These are phyloP conservation scores for Fibroporia radiculosa DNA, from an alignment of 768 basidiomycete species.

Conservation along the genomic window DNA sequence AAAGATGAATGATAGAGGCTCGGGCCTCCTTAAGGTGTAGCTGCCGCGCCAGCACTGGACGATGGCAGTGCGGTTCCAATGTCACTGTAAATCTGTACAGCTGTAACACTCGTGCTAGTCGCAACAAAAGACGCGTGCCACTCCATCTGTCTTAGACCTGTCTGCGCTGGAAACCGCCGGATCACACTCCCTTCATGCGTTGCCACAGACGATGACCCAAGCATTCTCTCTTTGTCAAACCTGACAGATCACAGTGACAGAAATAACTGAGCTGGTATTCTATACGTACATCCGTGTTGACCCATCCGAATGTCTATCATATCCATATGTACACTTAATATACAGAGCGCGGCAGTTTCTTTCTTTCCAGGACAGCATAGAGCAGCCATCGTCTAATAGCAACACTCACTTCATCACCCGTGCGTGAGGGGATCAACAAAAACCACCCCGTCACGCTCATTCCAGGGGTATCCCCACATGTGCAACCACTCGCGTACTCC, in stretches of 20 bases:
- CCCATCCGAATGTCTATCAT: constrained; percentile 3
- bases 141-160: not conserved
- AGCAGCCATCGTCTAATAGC: not conserved
- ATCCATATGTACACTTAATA: not conserved
- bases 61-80: constrained; percentile 2
- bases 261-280: too few species aligned
- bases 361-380: not conserved
- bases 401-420: constrained; percentile 11
- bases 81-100: not conserved
- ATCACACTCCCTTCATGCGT: not conserved
- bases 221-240: too few species aligned
- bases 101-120: not conserved
- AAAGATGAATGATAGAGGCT: not conserved
- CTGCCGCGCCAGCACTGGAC: constrained; percentile 3
- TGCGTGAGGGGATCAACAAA: constrained; percentile 86
- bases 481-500: constrained; percentile 89
- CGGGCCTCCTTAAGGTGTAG: not conserved
- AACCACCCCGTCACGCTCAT: constrained; percentile 82
- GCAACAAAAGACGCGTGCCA: not conserved
- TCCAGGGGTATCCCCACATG: constrained; percentile 95
- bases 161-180: not conserved
- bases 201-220: too few species aligned
- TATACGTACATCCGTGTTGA: constrained; percentile 4
- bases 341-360: constrained; percentile 2
- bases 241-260: too few species aligned